Evolutionary conservation across 495 filamentous ascomycete species (phyloP).

Genomic region (Xylaria castorea): DNA sequence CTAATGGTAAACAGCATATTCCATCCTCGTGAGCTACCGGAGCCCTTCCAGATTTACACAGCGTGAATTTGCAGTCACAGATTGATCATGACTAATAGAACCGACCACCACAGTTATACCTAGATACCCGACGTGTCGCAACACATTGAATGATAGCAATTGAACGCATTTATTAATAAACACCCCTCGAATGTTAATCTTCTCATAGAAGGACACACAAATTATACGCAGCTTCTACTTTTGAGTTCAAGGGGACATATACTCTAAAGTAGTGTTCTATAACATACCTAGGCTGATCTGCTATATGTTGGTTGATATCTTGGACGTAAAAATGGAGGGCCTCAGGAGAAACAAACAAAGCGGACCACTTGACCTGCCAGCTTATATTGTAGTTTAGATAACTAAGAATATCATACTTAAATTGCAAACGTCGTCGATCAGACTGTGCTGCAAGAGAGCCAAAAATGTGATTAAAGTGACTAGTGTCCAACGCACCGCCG

Average conservation of each 20-base stretch:
- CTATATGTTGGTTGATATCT: too few species aligned
- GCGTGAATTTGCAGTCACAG: not conserved
- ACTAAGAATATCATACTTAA: not conserved
- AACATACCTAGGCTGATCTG: too few species aligned
- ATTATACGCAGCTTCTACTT: too few species aligned
- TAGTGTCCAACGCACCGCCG: not conserved
- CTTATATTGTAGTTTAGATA: not conserved
- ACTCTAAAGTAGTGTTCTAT: too few species aligned
- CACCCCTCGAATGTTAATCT: too few species aligned
- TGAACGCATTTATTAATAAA: too few species aligned
- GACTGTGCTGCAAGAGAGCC: not conserved
- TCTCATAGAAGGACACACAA: too few species aligned
- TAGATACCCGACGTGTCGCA: too few species aligned
- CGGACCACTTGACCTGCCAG: not conserved
- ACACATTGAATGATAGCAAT: too few species aligned
- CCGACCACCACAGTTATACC: not conserved
- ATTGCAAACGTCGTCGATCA: not conserved
- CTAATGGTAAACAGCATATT: not conserved
- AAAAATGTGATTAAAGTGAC: not conserved
- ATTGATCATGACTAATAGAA: not conserved
- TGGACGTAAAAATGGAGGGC: too few species aligned
- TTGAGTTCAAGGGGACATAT: too few species aligned
- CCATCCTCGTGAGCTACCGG: not conserved
- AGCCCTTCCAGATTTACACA: not conserved
- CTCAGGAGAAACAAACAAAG: not conserved